Base-by-base conservation (phyloP, 2,329 filamentous ascomycete genomes). In the Metarhizium album region DNA sequence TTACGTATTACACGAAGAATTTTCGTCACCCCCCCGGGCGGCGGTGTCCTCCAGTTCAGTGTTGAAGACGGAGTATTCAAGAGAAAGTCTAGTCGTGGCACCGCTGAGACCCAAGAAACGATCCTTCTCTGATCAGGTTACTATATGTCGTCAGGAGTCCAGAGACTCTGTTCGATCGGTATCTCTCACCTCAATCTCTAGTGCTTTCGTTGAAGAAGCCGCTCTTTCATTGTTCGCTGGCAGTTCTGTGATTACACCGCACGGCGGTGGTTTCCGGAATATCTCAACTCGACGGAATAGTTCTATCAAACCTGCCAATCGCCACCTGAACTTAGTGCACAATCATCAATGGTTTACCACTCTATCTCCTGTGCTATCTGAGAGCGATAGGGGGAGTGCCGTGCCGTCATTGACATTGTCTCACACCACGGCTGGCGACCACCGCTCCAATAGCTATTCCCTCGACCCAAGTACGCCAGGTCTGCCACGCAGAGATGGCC, bases 321-420 rank as follows among this genome's bases (percentile, higher is more conserved):
- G 31, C 4, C 33, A 18, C 18, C 46, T 50, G 45, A 42, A 54
- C 18, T 62, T 71, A 45, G 64, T 71, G 33, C 11, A 35, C 4
- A 8, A 74, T 50, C 78, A 81, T 59, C 77, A 78, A 72, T 83
- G 79, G 79, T 82, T 79, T 64, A 76, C 77, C 43, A 79, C 82
- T 63, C 70, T 83, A 42, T 84, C 81, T 38, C 82, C 80, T 43
- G 80, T 84, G 54, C 69, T 76, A 64, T 83, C 80, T 33, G 80
- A 82, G 61, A 78, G 76, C 60, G 80, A 84, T 55, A 70, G 65
- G 42, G 70, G 66, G 35, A 80, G 74, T 59, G 68, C 74, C 31
- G 69, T 70, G 38, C 70, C 66, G 16, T 78, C 77, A 22, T 72
- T 73, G 13, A 70, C 74, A 9, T 69, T 72, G 48, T 77, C 74